These are phyloP conservation scores for Phytophthora rubi DNA, from an alignment of 352 stramenopile species.

Conservation along the genomic window DNA sequence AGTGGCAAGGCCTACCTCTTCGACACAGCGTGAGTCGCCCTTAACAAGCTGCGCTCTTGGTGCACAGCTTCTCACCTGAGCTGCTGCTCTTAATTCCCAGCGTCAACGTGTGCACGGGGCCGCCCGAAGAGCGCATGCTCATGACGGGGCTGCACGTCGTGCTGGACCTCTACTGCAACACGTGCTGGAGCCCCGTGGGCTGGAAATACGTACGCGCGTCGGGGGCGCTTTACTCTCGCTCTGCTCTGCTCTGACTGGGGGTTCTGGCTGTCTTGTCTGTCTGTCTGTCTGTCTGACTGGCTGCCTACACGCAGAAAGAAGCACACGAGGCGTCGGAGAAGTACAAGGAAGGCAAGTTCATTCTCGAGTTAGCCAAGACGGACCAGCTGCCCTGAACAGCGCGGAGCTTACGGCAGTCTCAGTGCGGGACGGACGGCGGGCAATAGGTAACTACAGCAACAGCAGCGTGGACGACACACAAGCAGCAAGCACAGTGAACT, in stretches of 20 bases:
- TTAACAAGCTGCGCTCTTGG: not conserved
- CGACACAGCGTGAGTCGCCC: constrained; percentile 73
- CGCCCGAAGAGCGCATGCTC: constrained; percentile 90
- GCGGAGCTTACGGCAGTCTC: constrained; percentile 26
- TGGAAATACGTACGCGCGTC: constrained; percentile 91
- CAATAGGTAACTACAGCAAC: constrained; percentile 32
- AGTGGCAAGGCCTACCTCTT: constrained; percentile 94
- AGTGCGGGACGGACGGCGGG: not conserved
- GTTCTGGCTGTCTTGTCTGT: not conserved
- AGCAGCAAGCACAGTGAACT: constrained; percentile 36
- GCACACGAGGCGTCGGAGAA: constrained; percentile 94
- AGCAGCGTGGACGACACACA: constrained; percentile 42
- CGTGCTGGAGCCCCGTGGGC: constrained; percentile 90
- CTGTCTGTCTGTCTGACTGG: not conserved
- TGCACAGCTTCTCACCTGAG: constrained; percentile 2
- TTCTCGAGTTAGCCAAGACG: constrained; percentile 95
- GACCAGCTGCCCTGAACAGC: constrained; percentile 44
- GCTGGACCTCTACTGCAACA: constrained; percentile 94
- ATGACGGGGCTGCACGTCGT: constrained; percentile 95
- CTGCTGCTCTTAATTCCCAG: constrained; percentile 26
- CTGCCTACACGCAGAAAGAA: constrained; percentile 64
- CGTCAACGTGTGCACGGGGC: constrained; percentile 90
- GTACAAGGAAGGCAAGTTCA: constrained; percentile 98
- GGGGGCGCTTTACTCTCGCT: not conserved
- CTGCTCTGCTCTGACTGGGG: constrained; percentile 9